Base-by-base conservation (phyloP, 140 eudicot genomes). In the Erigeron philadelphicus region DNA sequence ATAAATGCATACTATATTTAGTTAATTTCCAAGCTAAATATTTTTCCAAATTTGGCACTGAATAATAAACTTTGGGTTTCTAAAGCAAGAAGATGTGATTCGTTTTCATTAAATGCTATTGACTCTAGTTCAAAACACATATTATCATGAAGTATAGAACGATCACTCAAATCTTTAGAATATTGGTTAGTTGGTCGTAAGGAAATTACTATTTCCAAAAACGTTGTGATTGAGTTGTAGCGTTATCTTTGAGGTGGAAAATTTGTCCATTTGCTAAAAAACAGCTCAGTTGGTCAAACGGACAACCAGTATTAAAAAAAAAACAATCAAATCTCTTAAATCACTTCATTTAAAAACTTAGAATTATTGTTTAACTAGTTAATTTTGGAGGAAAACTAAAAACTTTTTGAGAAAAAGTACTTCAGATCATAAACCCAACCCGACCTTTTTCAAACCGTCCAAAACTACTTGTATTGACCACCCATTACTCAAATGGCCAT, bases 61-160 rank as follows among this genome's bases (percentile, higher is more conserved):
- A 31, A 65, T 7, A 40, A 45, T 44, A 42, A 43, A 11, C 23
- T 25, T 40, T 35, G 13, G n/a, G 62, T 18, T 2, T 61, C 13
- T 58, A 21, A 71, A 58, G 46, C 35, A 43, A 52, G 50, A 54
- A 9, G 50, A 68, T 38, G 43, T 35, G 8, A 11, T 46, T 61
- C 62, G 23, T 56, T 16, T 45, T n/a, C 38, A 50, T 45, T 59
- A 58, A 56, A 43, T 21, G 21, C 46, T 71, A 52, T 38, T 41
- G 40, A 12, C 25, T 61, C 13, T 31, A 38, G 31, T 62, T 48
- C 40, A 15, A 46, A 60, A 60, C 61, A 71, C 61, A 6, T 17
- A 60, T 5, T 0, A 43, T 43, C 21, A 61, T 72, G 52, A 62
- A 72, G 15, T 44, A 67, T 31, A 45, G 68, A 71, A 59, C 3